These are phyloP conservation scores for Heimioporus retisporus DNA, from an alignment of 1,284 basidiomycete genomes.

Conservation along the genomic window DNA sequence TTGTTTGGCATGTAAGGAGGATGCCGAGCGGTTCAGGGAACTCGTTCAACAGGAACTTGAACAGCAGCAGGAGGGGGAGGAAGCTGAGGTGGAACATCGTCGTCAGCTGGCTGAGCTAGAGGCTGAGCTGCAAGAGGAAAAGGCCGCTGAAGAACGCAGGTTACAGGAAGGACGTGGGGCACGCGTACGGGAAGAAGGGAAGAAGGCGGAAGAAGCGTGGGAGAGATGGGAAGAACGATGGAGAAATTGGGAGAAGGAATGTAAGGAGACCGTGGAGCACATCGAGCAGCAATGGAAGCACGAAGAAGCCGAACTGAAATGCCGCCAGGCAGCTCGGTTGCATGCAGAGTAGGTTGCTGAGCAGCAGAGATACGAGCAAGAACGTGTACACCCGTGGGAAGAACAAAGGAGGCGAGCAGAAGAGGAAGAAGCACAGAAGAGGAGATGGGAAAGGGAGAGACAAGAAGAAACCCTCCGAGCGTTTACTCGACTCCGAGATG, in stretches of 20 bases:
- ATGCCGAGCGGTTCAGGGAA: slow-evolving; percentile 8
- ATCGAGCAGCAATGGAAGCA: no score
- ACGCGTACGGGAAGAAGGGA: no score
- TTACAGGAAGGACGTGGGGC: no score
- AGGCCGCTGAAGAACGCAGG: background rate
- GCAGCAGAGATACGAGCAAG: background rate
- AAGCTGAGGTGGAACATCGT: slow-evolving; percentile 15
- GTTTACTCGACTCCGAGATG: background rate
- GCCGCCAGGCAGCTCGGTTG: background rate
- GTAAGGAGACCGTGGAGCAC: no score
- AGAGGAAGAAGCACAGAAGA: background rate
- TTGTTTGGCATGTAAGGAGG: slow-evolving; percentile 18
- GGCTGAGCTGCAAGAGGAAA: background rate
- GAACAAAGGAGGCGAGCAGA: background rate
- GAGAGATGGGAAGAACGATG: no score
- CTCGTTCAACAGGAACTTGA: background rate
- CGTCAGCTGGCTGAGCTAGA: slow-evolving; percentile 6
- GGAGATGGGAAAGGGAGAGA: background rate
- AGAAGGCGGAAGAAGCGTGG: no score
- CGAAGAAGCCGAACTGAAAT: no score
- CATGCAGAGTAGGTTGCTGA: background rate
- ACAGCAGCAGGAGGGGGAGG: slow-evolving; percentile 6
- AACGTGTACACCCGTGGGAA: background rate
- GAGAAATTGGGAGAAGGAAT: no score
- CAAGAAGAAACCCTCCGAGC: background rate